phyloP scores from a whole-genome alignment of 305 asterid genomes.

The Fraxinus velutina region DNA sequence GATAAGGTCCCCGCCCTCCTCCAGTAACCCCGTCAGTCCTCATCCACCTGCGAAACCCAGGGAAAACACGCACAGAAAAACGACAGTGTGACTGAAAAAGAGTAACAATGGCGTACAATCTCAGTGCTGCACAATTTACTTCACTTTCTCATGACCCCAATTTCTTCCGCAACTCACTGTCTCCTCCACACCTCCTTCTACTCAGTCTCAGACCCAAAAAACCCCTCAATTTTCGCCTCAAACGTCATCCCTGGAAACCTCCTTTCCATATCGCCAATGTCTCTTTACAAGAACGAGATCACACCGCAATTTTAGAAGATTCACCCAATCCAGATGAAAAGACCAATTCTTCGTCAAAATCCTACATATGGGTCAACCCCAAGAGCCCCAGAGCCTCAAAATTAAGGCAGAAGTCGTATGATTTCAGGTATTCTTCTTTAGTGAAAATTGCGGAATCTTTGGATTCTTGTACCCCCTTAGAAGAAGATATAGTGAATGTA shows the following conservation, averaged over 20 bases:
- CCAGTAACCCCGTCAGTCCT: not conserved
- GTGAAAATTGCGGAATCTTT: conserved; percentile 48
- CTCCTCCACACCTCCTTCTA: conserved; percentile 34
- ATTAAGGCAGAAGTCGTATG: conserved; percentile 43
- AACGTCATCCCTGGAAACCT: conserved; percentile 28
- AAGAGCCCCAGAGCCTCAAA: conserved; percentile 60
- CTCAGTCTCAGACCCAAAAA: conserved; percentile 28
- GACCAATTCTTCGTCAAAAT: conserved; percentile 35
- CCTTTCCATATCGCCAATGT: conserved; percentile 32
- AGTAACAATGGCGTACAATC: conserved; percentile 55
- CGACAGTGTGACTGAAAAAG: not conserved
- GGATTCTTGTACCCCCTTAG: conserved; percentile 47
- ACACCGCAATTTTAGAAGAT: conserved; percentile 20
- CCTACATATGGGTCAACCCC: conserved; percentile 77
- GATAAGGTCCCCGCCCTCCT: conserved; percentile 3
- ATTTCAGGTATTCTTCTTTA: conserved; percentile 64
- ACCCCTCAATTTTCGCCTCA: conserved; percentile 33
- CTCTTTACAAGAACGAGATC: conserved; percentile 44
- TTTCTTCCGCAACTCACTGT: conserved; percentile 44
- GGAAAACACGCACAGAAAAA: not conserved
- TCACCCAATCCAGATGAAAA: conserved; percentile 35
- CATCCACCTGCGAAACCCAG: conserved; percentile 12
- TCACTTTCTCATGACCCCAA: conserved; percentile 47
- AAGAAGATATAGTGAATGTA: conserved; percentile 36
- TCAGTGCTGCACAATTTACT: conserved; percentile 40